These are phyloP conservation scores for Holtermannia corniformis DNA, from an alignment of 768 basidiomycete species.

Conservation along the genomic window DNA sequence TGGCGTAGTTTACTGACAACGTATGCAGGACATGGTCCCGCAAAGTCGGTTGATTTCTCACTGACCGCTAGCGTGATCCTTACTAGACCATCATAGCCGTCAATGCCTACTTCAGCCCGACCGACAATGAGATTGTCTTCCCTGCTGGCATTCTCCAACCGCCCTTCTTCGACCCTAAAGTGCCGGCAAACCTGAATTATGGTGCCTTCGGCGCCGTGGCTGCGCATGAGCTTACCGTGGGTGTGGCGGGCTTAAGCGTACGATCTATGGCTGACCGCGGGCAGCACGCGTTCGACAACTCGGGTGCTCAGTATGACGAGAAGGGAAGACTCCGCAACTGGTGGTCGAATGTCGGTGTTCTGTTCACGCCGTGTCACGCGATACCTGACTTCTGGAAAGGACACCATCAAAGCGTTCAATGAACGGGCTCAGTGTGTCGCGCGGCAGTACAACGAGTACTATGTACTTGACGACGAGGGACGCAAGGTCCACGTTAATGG, in stretches of 20 bases:
- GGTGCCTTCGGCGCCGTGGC: constrained; percentile 89
- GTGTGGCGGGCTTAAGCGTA: constrained; percentile 24
- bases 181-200: constrained; percentile 83
- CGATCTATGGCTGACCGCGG: no score
- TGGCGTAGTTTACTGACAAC: not conserved
- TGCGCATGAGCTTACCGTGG: constrained; percentile 86
- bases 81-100: no score
- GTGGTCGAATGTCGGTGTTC: constrained; percentile 65
- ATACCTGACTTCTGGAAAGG: constrained; percentile 7
- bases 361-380: not conserved
- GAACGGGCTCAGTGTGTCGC: constrained; percentile 76
- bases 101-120: constrained; percentile 80
- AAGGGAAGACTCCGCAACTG: constrained; percentile 77
- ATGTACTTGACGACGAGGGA: constrained; percentile 75
- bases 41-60: not conserved
- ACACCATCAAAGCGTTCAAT: constrained; percentile 71
- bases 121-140: constrained; percentile 81
- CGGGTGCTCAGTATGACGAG: constrained; percentile 82
- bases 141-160: constrained; percentile 91
- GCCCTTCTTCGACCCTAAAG: constrained; percentile 76
- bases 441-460: constrained; percentile 83
- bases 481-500: constrained; percentile 73
- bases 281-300: constrained; percentile 50
- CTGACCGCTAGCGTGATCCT: no score
- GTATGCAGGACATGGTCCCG: not conserved